phyloP scores from a whole-genome alignment of 176 grass and related monocot species.

The Aegilops sharonensis region DNA sequence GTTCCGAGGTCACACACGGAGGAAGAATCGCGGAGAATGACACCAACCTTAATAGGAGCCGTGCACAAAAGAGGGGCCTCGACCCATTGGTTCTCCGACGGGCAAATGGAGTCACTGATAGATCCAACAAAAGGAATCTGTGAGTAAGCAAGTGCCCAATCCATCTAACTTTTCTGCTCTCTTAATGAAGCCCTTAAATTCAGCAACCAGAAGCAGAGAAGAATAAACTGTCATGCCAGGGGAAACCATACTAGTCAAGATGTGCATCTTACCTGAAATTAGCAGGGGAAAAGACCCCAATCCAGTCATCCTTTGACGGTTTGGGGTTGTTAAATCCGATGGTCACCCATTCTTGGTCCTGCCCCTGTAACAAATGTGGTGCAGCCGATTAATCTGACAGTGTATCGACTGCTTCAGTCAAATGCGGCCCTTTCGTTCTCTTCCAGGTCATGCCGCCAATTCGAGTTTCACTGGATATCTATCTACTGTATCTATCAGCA shows the following conservation, averaged over 20 bases:
- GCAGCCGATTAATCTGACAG: background rate
- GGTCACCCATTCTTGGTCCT: conserved; percentile 80
- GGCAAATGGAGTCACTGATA: conserved; percentile 64
- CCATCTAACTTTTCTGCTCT: background rate
- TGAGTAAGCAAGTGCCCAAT: background rate
- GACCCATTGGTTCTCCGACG: conserved; percentile 56
- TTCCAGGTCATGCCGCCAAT: background rate
- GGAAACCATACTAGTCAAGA: background rate
- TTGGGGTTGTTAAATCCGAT: conserved; percentile 52
- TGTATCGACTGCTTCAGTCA: background rate
- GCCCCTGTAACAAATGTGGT: conserved; percentile 42
- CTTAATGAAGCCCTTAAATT: background rate
- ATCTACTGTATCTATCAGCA: background rate
- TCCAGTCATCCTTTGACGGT: conserved; percentile 80
- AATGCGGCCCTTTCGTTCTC: background rate
- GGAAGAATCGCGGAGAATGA: background rate
- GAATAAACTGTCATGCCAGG: background rate
- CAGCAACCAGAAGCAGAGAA: background rate
- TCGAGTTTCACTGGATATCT: background rate
- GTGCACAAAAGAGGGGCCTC: conserved; percentile 79
- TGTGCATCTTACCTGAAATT: conserved; percentile 75
- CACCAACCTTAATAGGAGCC: conserved; percentile 79
- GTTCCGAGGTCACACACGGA: background rate
- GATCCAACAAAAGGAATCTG: conserved; percentile 1
- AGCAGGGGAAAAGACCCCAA: conserved; percentile 92